phyloP scores from a whole-genome alignment of 306 rosid species.

The Cucumis melo region DNA sequence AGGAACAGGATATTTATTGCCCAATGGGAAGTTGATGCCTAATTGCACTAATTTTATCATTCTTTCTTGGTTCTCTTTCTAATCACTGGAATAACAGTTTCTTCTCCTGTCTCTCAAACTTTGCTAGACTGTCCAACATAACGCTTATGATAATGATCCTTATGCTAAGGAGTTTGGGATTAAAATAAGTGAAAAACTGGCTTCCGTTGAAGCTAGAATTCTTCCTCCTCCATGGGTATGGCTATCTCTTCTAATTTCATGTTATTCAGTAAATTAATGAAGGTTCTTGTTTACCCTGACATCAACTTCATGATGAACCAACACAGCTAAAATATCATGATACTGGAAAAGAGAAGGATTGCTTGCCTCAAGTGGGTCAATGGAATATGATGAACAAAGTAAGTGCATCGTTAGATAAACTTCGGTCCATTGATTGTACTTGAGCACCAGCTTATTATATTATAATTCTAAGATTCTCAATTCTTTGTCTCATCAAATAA shows the following conservation, averaged over 20 bases:
- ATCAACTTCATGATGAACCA: constrained; percentile 2
- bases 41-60: not conserved
- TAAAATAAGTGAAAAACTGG: constrained; percentile 72
- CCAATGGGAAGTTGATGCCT: not conserved
- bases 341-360: constrained; percentile 87
- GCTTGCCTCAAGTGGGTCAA: constrained; percentile 97
- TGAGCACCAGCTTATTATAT: not conserved
- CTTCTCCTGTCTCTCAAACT: constrained; percentile 4
- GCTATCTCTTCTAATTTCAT: constrained; percentile 8
- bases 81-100: not conserved
- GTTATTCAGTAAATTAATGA: not conserved
- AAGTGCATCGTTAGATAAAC: not conserved
- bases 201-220: constrained; percentile 91
- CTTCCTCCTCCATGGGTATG: constrained; percentile 99
- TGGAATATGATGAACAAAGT: constrained; percentile 99
- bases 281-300: not conserved
- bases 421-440: not conserved
- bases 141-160: constrained; percentile 78
- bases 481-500: not conserved
- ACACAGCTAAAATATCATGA: constrained; percentile 90
- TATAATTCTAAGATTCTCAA: not conserved
- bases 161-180: constrained; percentile 95
- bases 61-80: not conserved
- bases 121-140: constrained; percentile 69
- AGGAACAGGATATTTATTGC: too few species aligned